phyloP scores from a whole-genome alignment of 2,329 filamentous ascomycete genomes.

The Bisporella sp. region DNA sequence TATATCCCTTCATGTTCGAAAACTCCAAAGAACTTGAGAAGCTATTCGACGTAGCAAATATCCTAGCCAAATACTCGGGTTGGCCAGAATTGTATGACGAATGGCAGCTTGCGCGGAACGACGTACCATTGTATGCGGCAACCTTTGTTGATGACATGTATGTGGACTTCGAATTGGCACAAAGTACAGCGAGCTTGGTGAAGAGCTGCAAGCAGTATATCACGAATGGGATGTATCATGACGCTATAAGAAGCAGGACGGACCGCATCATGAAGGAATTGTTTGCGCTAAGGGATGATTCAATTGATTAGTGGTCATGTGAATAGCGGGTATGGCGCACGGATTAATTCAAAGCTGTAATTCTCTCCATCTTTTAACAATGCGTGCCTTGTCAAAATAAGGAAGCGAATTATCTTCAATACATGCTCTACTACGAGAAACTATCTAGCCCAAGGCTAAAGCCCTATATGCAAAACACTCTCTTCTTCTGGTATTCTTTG shows the following conservation, averaged over 20 bases:
- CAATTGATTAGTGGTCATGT: conserved; percentile 39
- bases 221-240: conserved; percentile 84
- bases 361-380: too few relatives aligned
- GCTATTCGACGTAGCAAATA: conserved; percentile 61
- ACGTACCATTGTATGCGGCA: conserved; percentile 80
- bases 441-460: too few relatives aligned
- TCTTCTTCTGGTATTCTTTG: too few relatives aligned
- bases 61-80: conserved; percentile 58
- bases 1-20: conserved; percentile 79
- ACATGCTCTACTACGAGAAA: too few relatives aligned
- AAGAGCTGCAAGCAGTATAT: conserved; percentile 73
- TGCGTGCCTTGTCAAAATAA: too few relatives aligned
- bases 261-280: conserved; percentile 72
- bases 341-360: too few relatives aligned
- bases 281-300: conserved; percentile 68
- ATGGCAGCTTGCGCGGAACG: conserved; percentile 64
- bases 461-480: too few relatives aligned
- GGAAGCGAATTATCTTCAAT: too few relatives aligned
- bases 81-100: conserved; percentile 77
- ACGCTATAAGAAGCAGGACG: conserved; percentile 65
- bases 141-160: conserved; percentile 89
- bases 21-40: conserved; percentile 69
- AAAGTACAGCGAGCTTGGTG: conserved; percentile 67
- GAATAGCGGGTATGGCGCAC: too few relatives aligned
- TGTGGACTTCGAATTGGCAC: conserved; percentile 69